Evolutionary conservation across 441 rosid genomes (phyloP), one percentile per base, ranked within the genome.

Genomic region (Gossypium schwendimanii): DNA sequence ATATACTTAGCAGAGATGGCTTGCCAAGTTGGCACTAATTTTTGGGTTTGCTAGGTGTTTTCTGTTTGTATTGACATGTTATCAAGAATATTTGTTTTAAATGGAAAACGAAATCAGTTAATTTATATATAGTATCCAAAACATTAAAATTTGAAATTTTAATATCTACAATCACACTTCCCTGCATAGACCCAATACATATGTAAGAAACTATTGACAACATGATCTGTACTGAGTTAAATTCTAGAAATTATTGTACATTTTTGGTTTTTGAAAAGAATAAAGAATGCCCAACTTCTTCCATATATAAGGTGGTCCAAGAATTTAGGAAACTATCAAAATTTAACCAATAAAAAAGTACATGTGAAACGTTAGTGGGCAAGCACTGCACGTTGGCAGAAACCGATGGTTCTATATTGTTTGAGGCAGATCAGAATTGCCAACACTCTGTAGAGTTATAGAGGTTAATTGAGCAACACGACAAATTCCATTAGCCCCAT

Each of bases 351-450:
- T 4, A 6, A 14, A 8, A 63, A 63, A 11, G 52, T 63, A 11
- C 68, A 20, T 4, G 28, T 10, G 12, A 63, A 63, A 11, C 17
- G 9, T 10, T 10, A 8, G 14, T 31, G 24, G 17, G 52, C 4
- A 63, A 63, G 17, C 18, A 41, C 18, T 12, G 33, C 21, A 21
- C 31, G 12, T 41, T 41, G 69, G 69, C 53, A 41, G 69, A 20
- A 41, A 20, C 10, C 17, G 69, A 57, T 64, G 69, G 33, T 64
- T 64, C 54, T 64, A 44, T 11, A 20, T 21, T 45, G 70, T 65
- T 45, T 21, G 36, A 41, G 33, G 36, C 54, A 44, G 36, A 45
- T 45, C 53, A 44, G 54, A 11, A 2, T 5, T 63, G 15, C 28
- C n/a, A 63, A 63, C 14, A 41, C 10, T 9, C 36, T 7, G 36